Conservation (phyloP, 2,329 filamentous ascomycete genomes). For the Podosphaera fusca region DNA sequence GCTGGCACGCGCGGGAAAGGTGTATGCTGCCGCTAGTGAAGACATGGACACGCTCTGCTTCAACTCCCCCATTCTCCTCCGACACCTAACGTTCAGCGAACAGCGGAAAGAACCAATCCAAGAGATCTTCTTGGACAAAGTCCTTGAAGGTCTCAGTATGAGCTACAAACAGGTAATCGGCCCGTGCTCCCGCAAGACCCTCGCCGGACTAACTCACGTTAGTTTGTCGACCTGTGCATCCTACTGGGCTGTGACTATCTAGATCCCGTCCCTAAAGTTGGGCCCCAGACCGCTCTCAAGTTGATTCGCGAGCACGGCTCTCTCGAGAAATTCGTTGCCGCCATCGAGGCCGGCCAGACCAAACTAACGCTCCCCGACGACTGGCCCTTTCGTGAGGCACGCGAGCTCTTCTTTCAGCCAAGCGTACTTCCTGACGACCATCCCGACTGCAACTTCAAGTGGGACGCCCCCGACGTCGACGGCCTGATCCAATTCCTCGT, state of each 20-base stretch:
- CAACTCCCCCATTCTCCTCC: constrained; percentile 67
- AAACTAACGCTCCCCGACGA: constrained; percentile 82
- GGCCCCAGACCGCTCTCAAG: constrained; percentile 76
- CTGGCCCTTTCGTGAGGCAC: constrained; percentile 85
- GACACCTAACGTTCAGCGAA: constrained; percentile 91
- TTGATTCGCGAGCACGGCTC: constrained; percentile 79
- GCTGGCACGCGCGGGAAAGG: constrained; percentile 73
- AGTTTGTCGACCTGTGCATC: constrained; percentile 97
- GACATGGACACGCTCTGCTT: constrained; percentile 99
- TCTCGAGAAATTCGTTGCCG: constrained; percentile 69
- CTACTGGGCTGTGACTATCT: constrained; percentile 94
- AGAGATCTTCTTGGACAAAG: constrained; percentile 73
- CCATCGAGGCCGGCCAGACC: constrained; percentile 50
- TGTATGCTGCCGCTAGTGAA: constrained; percentile 88
- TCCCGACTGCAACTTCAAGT: constrained; percentile 86
- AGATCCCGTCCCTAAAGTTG: constrained; percentile 86
- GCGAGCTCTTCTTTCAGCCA: constrained; percentile 74
- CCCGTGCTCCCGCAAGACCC: constrained; percentile 3
- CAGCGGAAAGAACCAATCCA: constrained; percentile 94
- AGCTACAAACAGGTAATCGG: constrained; percentile 52
- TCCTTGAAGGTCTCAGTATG: constrained; percentile 72
- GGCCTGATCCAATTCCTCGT: constrained; percentile 79
- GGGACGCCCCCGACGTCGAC: constrained; percentile 81
- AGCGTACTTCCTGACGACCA: constrained; percentile 70
- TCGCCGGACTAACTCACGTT: constrained; percentile 3